These are phyloP conservation scores for Monosporascus sp. DNA, from an alignment of 2,329 filamentous ascomycete species.

Conservation along the genomic window DNA sequence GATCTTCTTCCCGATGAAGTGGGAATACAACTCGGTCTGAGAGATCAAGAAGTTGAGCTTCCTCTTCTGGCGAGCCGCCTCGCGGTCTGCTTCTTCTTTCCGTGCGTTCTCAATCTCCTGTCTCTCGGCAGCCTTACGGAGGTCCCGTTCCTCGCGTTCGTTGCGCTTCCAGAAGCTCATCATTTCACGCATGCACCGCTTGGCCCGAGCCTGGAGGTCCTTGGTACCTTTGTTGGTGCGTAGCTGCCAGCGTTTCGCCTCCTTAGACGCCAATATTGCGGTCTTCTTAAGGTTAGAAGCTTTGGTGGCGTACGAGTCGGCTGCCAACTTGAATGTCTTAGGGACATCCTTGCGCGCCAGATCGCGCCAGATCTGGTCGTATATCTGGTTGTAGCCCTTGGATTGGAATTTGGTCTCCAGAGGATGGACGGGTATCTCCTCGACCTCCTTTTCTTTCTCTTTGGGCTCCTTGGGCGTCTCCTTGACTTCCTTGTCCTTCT, in stretches of 20 bases:
- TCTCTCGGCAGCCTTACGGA: slow-evolving; percentile 88
- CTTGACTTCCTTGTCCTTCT: slow-evolving; percentile 36
- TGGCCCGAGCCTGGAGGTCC: slow-evolving; percentile 92
- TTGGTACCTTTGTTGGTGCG: slow-evolving; percentile 98
- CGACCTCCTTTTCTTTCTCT: slow-evolving; percentile 32
- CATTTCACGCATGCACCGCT: slow-evolving; percentile 99
- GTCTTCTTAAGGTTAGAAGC: slow-evolving; percentile 97
- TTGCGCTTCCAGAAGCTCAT: slow-evolving; percentile 99
- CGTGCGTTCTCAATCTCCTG: slow-evolving; percentile 95
- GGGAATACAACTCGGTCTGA: slow-evolving; percentile 96
- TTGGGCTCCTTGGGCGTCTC: slow-evolving; percentile 40
- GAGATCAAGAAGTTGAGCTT: slow-evolving; percentile 99
- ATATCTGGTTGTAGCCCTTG: slow-evolving; percentile 93
- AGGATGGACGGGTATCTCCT: slow-evolving; percentile 32
- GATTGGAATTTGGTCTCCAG: slow-evolving; percentile 69
- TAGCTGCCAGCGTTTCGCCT: slow-evolving; percentile 94
- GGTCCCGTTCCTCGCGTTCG: slow-evolving; percentile 91
- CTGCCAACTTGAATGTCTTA: slow-evolving; percentile 85
- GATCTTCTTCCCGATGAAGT: slow-evolving; percentile 99
- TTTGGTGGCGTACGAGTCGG: slow-evolving; percentile 78
- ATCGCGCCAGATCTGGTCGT: slow-evolving; percentile 95
- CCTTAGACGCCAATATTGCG: slow-evolving; percentile 91
- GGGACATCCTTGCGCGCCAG: slow-evolving; percentile 89
- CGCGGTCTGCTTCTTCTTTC: slow-evolving; percentile 93
- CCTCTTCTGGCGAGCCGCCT: slow-evolving; percentile 94